These are phyloP conservation scores for Penicillium sp. DNA, from an alignment of 2,329 filamentous ascomycete species.

Conservation along the genomic window DNA sequence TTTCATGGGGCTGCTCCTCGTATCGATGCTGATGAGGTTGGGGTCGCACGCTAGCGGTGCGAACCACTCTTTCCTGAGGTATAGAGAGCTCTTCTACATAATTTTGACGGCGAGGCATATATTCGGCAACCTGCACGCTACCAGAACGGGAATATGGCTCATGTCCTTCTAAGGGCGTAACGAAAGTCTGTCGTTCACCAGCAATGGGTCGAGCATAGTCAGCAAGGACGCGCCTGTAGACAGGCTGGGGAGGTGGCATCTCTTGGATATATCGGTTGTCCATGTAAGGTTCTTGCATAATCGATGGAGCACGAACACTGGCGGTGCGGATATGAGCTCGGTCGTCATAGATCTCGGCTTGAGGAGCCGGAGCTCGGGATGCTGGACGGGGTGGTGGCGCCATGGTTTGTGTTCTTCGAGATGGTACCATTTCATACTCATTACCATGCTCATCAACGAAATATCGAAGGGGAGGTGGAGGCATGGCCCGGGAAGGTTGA, in stretches of 20 bases:
- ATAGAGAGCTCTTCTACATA: constrained; percentile 66
- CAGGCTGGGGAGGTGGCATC: constrained; percentile 44
- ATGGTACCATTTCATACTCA: constrained; percentile 63
- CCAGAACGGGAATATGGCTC: constrained; percentile 37
- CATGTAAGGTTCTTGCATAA: constrained; percentile 43
- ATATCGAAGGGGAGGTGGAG: constrained; percentile 63
- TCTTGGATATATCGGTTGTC: constrained; percentile 45
- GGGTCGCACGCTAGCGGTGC: constrained; percentile 61
- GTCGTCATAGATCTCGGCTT: constrained; percentile 37
- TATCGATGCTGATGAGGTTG: constrained; percentile 41
- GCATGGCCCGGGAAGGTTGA: constrained; percentile 50
- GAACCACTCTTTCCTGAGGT: constrained; percentile 56
- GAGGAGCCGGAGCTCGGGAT: constrained; percentile 31
- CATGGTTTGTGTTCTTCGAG: constrained; percentile 36
- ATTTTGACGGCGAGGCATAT: constrained; percentile 35
- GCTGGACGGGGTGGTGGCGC: constrained; percentile 35
- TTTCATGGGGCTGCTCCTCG: constrained; percentile 42
- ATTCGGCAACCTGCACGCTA: constrained; percentile 46
- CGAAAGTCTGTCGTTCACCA: constrained; percentile 34
- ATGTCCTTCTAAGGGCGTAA: constrained; percentile 33
- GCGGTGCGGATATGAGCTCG: constrained; percentile 29
- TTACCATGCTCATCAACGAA: constrained; percentile 81
- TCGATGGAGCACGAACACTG: constrained; percentile 42
- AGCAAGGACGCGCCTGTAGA: constrained; percentile 40
- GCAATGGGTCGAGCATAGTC: constrained; percentile 36